phyloP scores from a whole-genome alignment of 805 yeast species.

The Jamesozyma piceae region DNA sequence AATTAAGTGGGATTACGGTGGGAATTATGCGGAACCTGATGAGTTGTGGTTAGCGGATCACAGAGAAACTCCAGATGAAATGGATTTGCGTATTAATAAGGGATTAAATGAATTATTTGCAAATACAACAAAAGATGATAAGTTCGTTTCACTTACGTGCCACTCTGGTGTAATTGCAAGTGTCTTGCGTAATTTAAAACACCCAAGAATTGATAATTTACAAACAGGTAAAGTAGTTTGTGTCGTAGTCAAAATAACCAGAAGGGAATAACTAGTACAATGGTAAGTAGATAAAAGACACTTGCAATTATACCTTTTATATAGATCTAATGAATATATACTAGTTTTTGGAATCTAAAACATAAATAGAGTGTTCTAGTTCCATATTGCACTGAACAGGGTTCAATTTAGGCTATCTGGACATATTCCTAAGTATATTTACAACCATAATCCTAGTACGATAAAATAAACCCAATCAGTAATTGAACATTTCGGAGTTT shows the following conservation, averaged over 20 bases:
- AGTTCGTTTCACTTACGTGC: conserved; percentile 41
- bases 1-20: conserved; percentile 34
- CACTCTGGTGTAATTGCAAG: conserved; percentile 55
- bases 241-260: conserved; percentile 36
- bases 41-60: conserved; percentile 35
- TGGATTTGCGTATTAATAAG: conserved; percentile 34
- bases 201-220: conserved; percentile 44
- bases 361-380: too few species aligned
- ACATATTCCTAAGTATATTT: too few species aligned
- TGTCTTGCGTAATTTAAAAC: conserved; percentile 41
- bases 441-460: too few species aligned
- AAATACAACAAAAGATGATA: conserved; percentile 18
- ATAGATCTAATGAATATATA: too few species aligned
- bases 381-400: too few species aligned
- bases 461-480: too few species aligned
- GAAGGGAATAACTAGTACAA: neutral
- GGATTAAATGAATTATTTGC: conserved; percentile 38
- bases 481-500: too few species aligned
- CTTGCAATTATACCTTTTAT: too few species aligned
- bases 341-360: too few species aligned
- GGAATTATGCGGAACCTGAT: conserved; percentile 44
- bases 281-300: too few species aligned
- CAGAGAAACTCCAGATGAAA: conserved; percentile 43
- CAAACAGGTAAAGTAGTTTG: conserved; percentile 63
- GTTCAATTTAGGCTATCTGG: too few species aligned